Evolutionary conservation across 2,329 filamentous ascomycete genomes (phyloP).

Genomic region (Hymenotorrendiella dingleyae): DNA sequence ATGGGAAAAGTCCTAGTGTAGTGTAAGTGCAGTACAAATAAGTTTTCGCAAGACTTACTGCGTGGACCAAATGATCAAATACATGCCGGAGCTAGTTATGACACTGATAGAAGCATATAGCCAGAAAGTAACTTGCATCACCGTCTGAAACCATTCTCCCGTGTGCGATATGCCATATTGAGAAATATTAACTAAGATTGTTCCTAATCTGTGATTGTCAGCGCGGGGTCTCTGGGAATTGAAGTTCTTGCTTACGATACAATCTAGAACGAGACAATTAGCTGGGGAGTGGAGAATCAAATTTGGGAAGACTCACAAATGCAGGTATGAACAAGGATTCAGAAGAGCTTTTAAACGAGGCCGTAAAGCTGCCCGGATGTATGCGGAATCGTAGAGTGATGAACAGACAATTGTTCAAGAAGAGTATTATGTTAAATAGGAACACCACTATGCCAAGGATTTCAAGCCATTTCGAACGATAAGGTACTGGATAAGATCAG

Average conservation of each 20-base stretch:
- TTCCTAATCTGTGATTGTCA: slow-evolving; percentile 54
- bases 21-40: not conserved
- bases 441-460: slow-evolving; percentile 56
- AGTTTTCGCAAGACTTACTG: slow-evolving; percentile 34
- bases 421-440: slow-evolving; percentile 57
- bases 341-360: slow-evolving; percentile 69
- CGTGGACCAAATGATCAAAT: slow-evolving; percentile 64
- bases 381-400: slow-evolving; percentile 63
- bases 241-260: slow-evolving; percentile 38
- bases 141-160: slow-evolving; percentile 54
- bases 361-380: slow-evolving; percentile 63
- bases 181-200: slow-evolving; percentile 71
- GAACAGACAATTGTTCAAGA: slow-evolving; percentile 55
- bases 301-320: slow-evolving; percentile 42
- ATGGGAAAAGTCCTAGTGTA: slow-evolving; percentile 51
- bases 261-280: slow-evolving; percentile 35
- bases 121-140: slow-evolving; percentile 68
- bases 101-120: slow-evolving; percentile 64
- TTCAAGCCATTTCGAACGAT: slow-evolving; percentile 48
- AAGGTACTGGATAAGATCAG: slow-evolving; percentile 39
- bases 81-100: slow-evolving; percentile 62
- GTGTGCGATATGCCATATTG: slow-evolving; percentile 64
- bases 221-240: too few relatives aligned
- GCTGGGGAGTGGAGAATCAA: too few relatives aligned
- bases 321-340: slow-evolving; percentile 75